A percentile compares a stretch with the other conserved stretches of the same genome.
Conservation (phyloP, 495 filamentous ascomycete species). For the Acidiella bohemica region DNA sequence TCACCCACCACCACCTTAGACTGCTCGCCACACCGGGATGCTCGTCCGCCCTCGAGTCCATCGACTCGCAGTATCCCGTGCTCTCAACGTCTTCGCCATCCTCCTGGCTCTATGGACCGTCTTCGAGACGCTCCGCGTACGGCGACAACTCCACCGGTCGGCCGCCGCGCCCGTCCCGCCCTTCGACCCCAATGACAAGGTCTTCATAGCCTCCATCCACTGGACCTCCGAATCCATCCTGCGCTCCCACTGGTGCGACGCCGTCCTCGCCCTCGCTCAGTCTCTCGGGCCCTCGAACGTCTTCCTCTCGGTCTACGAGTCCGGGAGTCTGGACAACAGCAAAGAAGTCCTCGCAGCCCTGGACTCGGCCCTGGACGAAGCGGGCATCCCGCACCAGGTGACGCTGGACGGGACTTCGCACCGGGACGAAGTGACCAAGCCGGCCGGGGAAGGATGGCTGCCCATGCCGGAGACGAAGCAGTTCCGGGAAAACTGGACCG, state of each 20-base stretch:
- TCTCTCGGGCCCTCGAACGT: constrained; percentile 46
- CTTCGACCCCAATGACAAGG: constrained; percentile 14
- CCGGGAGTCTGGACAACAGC: constrained; percentile 57
- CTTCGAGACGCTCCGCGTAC: constrained; percentile 5
- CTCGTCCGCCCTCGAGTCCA: constrained; percentile 4
- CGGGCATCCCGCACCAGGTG: constrained; percentile 42
- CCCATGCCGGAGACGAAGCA: constrained; percentile 26
- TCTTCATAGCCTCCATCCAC: constrained; percentile 55
- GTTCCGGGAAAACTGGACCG: constrained; percentile 9
- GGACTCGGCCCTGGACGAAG: constrained; percentile 38
- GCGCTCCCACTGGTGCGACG: constrained; percentile 39
- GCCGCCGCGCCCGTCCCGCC: not conserved
- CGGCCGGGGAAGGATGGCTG: constrained; percentile 43
- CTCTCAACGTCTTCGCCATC: not conserved
- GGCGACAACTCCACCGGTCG: not conserved
- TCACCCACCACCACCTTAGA: too few species aligned
- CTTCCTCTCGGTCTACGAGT: constrained; percentile 57
- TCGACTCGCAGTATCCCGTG: constrained; percentile 1
- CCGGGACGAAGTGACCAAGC: constrained; percentile 36
- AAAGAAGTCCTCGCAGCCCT: constrained; percentile 51
- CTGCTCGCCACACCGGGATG: too few species aligned
- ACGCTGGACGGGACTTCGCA: constrained; percentile 42
- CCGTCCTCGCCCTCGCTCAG: constrained; percentile 37
- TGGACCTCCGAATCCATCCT: constrained; percentile 59
- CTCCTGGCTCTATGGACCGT: constrained; percentile 9